phyloP scores from a whole-genome alignment of 2,329 filamentous ascomycete species.

The Aureobasidium uvarum region DNA sequence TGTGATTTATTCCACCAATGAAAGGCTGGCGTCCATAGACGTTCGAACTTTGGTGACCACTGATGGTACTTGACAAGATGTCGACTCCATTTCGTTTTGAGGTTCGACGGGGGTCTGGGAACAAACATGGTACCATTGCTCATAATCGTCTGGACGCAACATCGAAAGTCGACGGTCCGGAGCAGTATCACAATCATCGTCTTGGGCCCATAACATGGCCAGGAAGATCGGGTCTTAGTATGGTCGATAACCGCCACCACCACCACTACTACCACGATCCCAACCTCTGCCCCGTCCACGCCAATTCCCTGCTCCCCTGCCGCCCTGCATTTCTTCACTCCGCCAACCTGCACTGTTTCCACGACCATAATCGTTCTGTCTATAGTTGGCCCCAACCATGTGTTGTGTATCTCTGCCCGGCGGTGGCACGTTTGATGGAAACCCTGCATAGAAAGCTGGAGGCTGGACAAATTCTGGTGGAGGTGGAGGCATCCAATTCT shows the following conservation, averaged over 20 bases:
- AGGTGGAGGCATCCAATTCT: conserved; percentile 15
- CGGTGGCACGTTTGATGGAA: background rate
- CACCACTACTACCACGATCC: background rate
- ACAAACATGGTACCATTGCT: background rate
- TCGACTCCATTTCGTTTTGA: background rate
- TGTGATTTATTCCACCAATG: conserved; percentile 1
- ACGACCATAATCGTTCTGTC: conserved; percentile 4
- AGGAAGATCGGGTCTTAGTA: conserved; percentile 1
- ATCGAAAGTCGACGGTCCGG: background rate
- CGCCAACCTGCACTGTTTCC: conserved; percentile 7
- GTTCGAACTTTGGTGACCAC: background rate
- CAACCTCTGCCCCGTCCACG: conserved; percentile 17
- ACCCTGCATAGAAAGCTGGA: background rate
- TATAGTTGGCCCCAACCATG: background rate
- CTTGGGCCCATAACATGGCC: background rate
- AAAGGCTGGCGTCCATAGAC: background rate
- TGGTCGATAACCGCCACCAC: background rate
- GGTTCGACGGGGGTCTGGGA: background rate
- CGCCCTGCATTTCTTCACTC: background rate
- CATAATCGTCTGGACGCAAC: background rate
- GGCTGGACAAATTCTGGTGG: conserved; percentile 13
- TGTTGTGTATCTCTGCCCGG: conserved; percentile 1
- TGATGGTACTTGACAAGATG: too few relatives aligned
- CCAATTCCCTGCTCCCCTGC: conserved; percentile 15
- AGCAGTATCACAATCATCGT: background rate